A percentile compares a stretch with the other conserved stretches of the same genome.
phyloP scores from a whole-genome alignment of 176 grass and related monocot species.

The Hsuehochloa calcarea region DNA sequence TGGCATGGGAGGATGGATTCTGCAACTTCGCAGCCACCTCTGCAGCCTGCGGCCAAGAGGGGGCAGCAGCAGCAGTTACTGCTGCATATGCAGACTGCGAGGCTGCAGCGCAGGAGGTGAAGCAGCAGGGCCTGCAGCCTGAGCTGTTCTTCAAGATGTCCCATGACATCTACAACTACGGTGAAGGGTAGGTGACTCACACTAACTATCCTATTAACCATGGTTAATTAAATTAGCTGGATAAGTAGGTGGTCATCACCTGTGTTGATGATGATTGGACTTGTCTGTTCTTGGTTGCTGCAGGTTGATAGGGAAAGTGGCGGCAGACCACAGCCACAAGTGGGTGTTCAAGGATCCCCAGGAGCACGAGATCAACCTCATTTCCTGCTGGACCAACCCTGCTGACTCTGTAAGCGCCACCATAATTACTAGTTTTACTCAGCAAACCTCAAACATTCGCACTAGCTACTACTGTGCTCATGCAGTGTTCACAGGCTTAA shows the following conservation, averaged over 20 bases:
- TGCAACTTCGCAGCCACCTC: slow-evolving; percentile 87
- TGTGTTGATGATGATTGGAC: background rate
- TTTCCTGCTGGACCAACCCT: slow-evolving; percentile 84
- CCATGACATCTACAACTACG: slow-evolving; percentile 99
- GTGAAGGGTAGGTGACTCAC: slow-evolving; percentile 59
- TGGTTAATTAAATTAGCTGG: background rate
- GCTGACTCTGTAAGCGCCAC: slow-evolving; percentile 74
- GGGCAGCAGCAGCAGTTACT: background rate
- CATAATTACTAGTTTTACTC: background rate
- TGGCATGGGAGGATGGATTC: slow-evolving; percentile 97
- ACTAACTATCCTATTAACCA: too few species aligned
- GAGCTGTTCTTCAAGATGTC: slow-evolving; percentile 99
- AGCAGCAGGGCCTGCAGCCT: slow-evolving; percentile 61
- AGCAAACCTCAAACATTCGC: background rate
- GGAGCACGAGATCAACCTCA: slow-evolving; percentile 63
- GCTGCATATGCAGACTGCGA: slow-evolving; percentile 42
- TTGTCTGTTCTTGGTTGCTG: background rate
- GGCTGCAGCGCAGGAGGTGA: slow-evolving; percentile 25
- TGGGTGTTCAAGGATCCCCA: slow-evolving; percentile 90
- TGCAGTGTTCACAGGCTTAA: background rate
- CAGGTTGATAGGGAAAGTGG: slow-evolving; percentile 96
- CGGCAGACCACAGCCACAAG: slow-evolving; percentile 99
- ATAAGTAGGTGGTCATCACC: background rate
- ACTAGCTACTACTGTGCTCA: background rate
- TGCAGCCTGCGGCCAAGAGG: slow-evolving; percentile 50